These are phyloP conservation scores for Cavenderia fasciculata DNA, from an alignment of 78 protist genomes.

Conservation along the genomic window DNA sequence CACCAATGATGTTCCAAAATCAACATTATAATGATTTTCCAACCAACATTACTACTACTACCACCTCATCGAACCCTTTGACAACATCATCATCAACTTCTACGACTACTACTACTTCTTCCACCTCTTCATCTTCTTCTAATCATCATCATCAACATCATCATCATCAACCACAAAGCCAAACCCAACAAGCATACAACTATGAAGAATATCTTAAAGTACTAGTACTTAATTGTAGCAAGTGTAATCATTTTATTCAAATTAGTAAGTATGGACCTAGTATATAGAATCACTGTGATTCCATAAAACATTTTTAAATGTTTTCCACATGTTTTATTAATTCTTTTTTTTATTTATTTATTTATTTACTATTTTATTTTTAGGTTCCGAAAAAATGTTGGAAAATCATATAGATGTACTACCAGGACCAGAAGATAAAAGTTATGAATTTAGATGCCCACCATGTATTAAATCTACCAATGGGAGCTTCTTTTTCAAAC, in stretches of 20 bases:
- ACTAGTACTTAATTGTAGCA: constrained; percentile 17
- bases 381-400: neutral
- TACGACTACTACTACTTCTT: neutral
- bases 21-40: neutral
- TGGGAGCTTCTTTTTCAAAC: constrained; percentile 39
- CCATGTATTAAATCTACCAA: neutral
- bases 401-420: constrained; percentile 10
- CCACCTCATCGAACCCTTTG: neutral
- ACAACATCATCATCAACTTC: neutral
- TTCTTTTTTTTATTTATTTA: neutral
- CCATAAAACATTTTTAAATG: no score
- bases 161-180: no score
- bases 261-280: constrained; percentile 54
- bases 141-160: neutral
- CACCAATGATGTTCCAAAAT: no score
- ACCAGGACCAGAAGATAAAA: constrained; percentile 78
- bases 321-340: no score
- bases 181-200: neutral
- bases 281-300: no score
- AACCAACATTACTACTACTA: neutral
- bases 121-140: neutral
- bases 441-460: constrained; percentile 51
- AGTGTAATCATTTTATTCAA: constrained; percentile 11
- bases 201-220: neutral
- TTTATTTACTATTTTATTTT: neutral